Evolutionary conservation across 169 alveolate species (phyloP), one percentile per base, ranked within the genome.

Genomic region (Plasmodium cynomolgi): DNA sequence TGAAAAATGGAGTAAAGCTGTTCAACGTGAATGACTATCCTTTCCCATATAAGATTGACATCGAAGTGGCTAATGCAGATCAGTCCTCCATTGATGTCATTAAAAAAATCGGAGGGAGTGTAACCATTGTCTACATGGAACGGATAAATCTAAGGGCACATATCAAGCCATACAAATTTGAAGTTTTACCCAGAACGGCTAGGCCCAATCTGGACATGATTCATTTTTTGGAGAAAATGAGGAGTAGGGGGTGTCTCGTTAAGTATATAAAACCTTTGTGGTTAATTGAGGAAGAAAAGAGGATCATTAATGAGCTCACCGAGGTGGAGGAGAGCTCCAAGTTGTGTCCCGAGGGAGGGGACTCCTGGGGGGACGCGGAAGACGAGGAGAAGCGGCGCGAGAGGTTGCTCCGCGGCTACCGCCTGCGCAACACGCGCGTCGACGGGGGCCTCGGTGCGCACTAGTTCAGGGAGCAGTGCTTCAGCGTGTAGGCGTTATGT

Each of bases 11-110:
- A 26, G 98, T 97, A 1, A 96, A 95, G 75, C 93, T 97, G 8
- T 97, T 97, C 95, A 97, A 97, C 62, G 97, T 96, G 81, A 97
- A 97, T 92, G 98, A 97, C 83, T 98, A 97, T 84, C 99, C 99
- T 7, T 98, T 98, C 85, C 99, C 99, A 5, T 98, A 98, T 95
- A 97, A 97, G 84, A 96, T 98, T 54, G 96, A 96, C 84, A 97
- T 98, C 26, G 98, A 96, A 92, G 99, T 97, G 23, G 96, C 98
- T 0, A 95, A 97, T 17, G 97, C 98, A 15, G 99, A 98, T 73
- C 99, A 98, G 92, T 97, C 98, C 39, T 95, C 98, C 75, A 95
- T 98, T 1, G 98, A 98, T 39, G 98, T 96, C 11, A 97, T 98
- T 50, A 96, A 95, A 73, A 95, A 97, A 9, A 98, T 98, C 9